Conservation (phyloP, 2,329 filamentous ascomycete species). For the Fusarium praegraminearum region DNA sequence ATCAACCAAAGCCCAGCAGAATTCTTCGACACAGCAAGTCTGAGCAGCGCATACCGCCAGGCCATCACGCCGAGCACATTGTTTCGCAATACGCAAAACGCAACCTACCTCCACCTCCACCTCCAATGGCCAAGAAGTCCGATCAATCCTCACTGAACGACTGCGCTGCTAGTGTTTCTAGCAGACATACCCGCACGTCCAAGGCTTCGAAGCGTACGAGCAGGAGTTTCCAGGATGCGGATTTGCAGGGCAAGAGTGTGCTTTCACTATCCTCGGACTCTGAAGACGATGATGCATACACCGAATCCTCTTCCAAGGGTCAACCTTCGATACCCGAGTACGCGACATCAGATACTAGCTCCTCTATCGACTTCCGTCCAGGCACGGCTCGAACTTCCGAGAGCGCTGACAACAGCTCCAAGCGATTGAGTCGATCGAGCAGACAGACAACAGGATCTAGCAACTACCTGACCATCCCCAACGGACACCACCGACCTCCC, state of each 20-base stretch:
- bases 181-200: slow-evolving; percentile 66
- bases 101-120: slow-evolving; percentile 42
- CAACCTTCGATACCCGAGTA: slow-evolving; percentile 46
- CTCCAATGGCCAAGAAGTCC: slow-evolving; percentile 35
- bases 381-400: slow-evolving; percentile 41
- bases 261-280: slow-evolving; percentile 70
- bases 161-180: slow-evolving; percentile 65
- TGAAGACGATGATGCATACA: slow-evolving; percentile 59
- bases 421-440: slow-evolving; percentile 49
- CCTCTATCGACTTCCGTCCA: slow-evolving; percentile 40
- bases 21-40: slow-evolving; percentile 27
- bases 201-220: slow-evolving; percentile 63
- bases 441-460: slow-evolving; percentile 57
- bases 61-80: slow-evolving; percentile 40
- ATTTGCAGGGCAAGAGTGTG: slow-evolving; percentile 67
- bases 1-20: slow-evolving; percentile 23
- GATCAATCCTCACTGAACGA: slow-evolving; percentile 53
- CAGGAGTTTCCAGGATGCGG: slow-evolving; percentile 61
- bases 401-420: slow-evolving; percentile 44
- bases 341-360: slow-evolving; percentile 43
- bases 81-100: slow-evolving; percentile 47
- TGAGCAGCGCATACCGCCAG: slow-evolving; percentile 27
- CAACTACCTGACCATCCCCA: slow-evolving; percentile 59
- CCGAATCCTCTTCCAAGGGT: slow-evolving; percentile 39
- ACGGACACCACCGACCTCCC: slow-evolving; percentile 30